Percentiles rank a stretch among this genome's conserved stretches.
Conservation (phyloP, 108 stramenopile genomes). For the Nitzschia sp. region DNA sequence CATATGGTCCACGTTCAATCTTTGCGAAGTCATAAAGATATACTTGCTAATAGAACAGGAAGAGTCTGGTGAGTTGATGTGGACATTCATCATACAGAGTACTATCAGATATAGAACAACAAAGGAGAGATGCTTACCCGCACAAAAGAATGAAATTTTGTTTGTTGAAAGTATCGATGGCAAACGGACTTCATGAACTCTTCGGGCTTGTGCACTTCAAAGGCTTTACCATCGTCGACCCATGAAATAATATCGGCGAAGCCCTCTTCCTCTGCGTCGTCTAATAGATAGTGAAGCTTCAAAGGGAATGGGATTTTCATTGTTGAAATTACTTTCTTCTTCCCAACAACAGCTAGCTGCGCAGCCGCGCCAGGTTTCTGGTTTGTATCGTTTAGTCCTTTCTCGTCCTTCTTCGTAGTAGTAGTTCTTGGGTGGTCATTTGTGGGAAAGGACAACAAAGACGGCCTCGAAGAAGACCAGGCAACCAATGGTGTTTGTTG, state of each 20-base stretch:
- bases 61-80: no score
- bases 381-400: no score
- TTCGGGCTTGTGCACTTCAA: conserved; percentile 46
- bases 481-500: no score
- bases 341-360: no score
- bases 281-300: conserved; percentile 21
- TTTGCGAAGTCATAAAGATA: background rate
- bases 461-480: no score
- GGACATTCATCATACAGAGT: background rate
- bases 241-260: conserved; percentile 47
- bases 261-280: background rate
- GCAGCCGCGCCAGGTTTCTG: no score
- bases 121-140: background rate
- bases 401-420: no score
- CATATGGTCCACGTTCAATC: background rate
- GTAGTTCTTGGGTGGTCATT: no score
- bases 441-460: no score
- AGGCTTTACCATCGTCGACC: conserved; percentile 45
- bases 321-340: background rate
- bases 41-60: background rate
- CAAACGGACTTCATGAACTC: conserved; percentile 39
- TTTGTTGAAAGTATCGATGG: conserved; percentile 52
- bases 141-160: conserved; percentile 47
- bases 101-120: background rate
- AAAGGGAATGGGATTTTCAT: conserved; percentile 1